phyloP scores from a whole-genome alignment of 768 basidiomycete species.

The Phaeotremella fagi region DNA sequence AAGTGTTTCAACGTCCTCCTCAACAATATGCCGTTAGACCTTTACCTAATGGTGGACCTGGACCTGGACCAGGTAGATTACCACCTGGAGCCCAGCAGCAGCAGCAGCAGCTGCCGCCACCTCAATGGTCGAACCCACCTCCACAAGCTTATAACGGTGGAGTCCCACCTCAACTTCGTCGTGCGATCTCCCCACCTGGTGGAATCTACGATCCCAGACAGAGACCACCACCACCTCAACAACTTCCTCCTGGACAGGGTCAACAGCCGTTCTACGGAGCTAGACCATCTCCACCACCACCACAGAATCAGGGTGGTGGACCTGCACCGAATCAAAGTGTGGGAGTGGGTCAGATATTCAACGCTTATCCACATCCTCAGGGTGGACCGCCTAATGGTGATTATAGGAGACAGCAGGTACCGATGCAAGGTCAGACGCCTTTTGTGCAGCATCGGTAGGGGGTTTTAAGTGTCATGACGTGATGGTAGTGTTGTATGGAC shows the following conservation, averaged over 20 bases:
- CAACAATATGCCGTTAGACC: neutral
- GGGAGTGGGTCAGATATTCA: slow-evolving; percentile 17
- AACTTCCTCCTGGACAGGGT: neutral
- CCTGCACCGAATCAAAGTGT: neutral
- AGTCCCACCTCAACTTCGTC: neutral
- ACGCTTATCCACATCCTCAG: slow-evolving; percentile 16
- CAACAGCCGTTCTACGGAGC: neutral
- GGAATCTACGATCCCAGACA: neutral
- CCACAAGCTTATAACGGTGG: neutral
- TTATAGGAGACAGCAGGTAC: too few species aligned
- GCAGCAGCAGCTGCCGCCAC: too few species aligned
- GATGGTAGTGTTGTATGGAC: too few species aligned
- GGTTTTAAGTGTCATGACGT: too few species aligned
- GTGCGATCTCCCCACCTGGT: neutral
- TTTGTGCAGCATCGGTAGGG: too few species aligned
- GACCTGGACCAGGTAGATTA: neutral
- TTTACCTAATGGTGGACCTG: neutral
- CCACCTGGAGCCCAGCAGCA: neutral
- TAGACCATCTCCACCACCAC: neutral
- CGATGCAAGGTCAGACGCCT: too few species aligned
- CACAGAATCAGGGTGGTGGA: neutral
- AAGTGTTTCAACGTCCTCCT: slow-evolving; percentile 14
- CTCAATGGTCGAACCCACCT: neutral
- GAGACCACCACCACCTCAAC: neutral
- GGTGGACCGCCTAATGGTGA: neutral